Evolutionary conservation across 2,329 filamentous ascomycete genomes (phyloP).

Genomic region (Diaporthe sp.): DNA sequence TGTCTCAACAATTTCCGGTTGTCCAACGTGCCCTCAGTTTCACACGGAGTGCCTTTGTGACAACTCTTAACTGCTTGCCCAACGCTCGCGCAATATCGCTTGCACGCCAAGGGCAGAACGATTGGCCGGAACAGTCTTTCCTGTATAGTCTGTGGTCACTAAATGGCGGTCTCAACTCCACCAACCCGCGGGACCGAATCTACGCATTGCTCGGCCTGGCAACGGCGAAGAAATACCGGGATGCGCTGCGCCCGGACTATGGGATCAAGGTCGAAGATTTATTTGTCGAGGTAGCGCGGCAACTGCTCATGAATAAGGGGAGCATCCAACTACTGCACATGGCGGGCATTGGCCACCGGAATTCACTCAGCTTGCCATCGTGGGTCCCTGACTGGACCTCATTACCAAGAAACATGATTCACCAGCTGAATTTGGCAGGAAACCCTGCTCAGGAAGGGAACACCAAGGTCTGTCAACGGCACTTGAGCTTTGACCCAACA

Average conservation of each 20-base stretch:
- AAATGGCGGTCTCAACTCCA: neutral
- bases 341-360: neutral
- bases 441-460: neutral
- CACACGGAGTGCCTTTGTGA: neutral
- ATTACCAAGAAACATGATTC: neutral
- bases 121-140: neutral
- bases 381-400: conserved; percentile 17
- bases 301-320: neutral
- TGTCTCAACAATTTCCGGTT: neutral
- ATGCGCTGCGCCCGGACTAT: conserved; percentile 2
- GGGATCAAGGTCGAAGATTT: neutral
- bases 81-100: neutral
- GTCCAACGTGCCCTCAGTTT: neutral
- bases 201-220: conserved; percentile 18
- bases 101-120: neutral
- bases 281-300: neutral
- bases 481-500: neutral
- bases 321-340: neutral
- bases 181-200: conserved; percentile 5
- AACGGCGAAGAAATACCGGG: neutral
- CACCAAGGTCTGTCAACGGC: neutral
- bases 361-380: neutral
- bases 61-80: neutral
- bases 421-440: neutral
- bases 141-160: neutral